Conservation (phyloP, 805 yeast genomes). For the Yamadazyma olivae region DNA sequence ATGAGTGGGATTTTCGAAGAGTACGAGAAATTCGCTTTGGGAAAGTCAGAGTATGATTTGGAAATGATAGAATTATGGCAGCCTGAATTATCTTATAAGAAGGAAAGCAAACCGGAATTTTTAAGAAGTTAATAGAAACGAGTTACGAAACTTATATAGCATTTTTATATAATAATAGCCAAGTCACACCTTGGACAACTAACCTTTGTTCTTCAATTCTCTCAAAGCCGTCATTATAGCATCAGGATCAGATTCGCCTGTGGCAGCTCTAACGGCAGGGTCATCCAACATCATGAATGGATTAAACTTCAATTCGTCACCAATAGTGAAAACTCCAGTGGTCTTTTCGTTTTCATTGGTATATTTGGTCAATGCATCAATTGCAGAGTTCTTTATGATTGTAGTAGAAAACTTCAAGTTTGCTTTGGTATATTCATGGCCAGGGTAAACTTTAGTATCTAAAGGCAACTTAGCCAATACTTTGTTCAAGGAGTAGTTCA, state of each 20-base stretch:
- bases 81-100: constrained; percentile 51
- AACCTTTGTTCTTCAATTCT: constrained; percentile 61
- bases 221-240: constrained; percentile 74
- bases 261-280: constrained; percentile 53
- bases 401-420: constrained; percentile 77
- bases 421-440: constrained; percentile 90
- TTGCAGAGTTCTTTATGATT: constrained; percentile 52
- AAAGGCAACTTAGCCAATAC: constrained; percentile 60
- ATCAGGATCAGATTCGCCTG: constrained; percentile 48
- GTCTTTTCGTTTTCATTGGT: constrained; percentile 59
- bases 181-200: no score
- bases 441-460: constrained; percentile 80
- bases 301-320: constrained; percentile 77
- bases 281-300: constrained; percentile 86
- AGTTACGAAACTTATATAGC: not conserved
- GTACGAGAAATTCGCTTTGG: constrained; percentile 87
- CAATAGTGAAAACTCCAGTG: constrained; percentile 83
- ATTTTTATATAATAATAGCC: no score
- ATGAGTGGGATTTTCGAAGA: constrained; percentile 91
- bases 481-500: constrained; percentile 67
- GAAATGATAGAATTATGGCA: constrained; percentile 86
- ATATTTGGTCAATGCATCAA: constrained; percentile 52
- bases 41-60: constrained; percentile 88
- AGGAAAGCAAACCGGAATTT: constrained; percentile 58
- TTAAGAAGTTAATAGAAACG: constrained; percentile 30